Conservation (phyloP, 345 rosid genomes). For the Heritiera littoralis region DNA sequence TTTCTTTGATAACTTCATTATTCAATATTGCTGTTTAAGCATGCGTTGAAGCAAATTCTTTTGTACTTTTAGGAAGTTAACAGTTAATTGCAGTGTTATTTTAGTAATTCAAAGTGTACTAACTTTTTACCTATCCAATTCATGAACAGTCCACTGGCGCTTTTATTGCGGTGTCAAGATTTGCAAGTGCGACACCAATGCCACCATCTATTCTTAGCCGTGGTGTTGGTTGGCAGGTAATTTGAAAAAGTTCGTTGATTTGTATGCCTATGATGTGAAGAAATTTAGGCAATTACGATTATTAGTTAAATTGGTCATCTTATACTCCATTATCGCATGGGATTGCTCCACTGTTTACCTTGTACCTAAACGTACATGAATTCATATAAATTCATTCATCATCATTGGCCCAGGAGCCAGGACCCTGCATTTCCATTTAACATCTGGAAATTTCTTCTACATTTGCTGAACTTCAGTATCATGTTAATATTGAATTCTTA, state of each 20-base stretch:
- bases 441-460: not conserved
- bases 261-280: not conserved
- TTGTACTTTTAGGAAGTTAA: constrained; percentile 7
- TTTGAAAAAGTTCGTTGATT: constrained; percentile 18
- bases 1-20: not conserved
- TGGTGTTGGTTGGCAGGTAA: constrained; percentile 99
- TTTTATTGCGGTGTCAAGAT: constrained; percentile 76
- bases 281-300: not conserved
- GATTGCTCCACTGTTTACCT: not conserved
- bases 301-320: not conserved
- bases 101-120: constrained; percentile 9
- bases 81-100: constrained; percentile 4
- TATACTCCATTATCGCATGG: not conserved
- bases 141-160: constrained; percentile 80
- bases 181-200: constrained; percentile 86
- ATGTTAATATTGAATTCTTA: constrained; percentile 14
- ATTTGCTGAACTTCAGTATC: constrained; percentile 6
- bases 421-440: not conserved
- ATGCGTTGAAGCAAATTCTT: not conserved
- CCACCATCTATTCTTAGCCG: constrained; percentile 96
- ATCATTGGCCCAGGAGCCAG: not conserved
- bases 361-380: constrained; percentile 9
- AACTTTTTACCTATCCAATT: constrained; percentile 19
- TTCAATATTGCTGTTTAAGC: constrained; percentile 14
- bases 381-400: not conserved